Percentiles rank a stretch among this genome's conserved stretches.
Evolutionary conservation across 73 alveolate genomes (phyloP).

Genomic region (Tetrahymena borealis): DNA sequence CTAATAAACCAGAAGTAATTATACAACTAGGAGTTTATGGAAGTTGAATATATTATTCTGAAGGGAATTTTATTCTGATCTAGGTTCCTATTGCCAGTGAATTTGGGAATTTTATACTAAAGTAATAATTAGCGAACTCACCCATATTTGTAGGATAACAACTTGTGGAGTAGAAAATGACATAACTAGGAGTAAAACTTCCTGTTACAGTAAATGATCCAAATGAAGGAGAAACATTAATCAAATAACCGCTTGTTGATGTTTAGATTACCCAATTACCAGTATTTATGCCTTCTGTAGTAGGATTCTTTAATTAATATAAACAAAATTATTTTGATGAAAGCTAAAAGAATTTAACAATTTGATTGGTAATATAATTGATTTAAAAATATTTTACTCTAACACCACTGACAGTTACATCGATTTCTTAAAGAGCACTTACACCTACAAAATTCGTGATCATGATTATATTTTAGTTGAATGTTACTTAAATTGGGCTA

Average conservation of each 20-base stretch:
- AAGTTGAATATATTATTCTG: background rate
- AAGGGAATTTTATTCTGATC: background rate
- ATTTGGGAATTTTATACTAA: background rate
- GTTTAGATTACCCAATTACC: background rate
- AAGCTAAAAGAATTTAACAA: background rate
- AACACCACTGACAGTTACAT: background rate
- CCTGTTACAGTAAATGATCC: background rate
- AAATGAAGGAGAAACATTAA: background rate
- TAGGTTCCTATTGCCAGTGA: background rate
- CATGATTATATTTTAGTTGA: background rate
- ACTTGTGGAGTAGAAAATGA: background rate
- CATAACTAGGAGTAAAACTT: background rate
- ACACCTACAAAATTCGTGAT: background rate
- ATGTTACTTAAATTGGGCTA: background rate
- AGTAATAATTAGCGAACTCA: background rate
- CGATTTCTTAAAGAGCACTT: background rate
- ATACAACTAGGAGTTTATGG: background rate
- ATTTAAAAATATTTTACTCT: background rate
- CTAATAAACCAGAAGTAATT: background rate
- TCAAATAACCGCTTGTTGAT: background rate
- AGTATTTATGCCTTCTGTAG: background rate
- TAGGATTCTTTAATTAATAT: background rate
- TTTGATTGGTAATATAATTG: background rate
- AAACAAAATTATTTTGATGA: background rate
- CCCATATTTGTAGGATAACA: background rate